These are phyloP conservation scores for Erigeron canadensis DNA, from an alignment of 129 eudicot genomes.

Conservation along the genomic window DNA sequence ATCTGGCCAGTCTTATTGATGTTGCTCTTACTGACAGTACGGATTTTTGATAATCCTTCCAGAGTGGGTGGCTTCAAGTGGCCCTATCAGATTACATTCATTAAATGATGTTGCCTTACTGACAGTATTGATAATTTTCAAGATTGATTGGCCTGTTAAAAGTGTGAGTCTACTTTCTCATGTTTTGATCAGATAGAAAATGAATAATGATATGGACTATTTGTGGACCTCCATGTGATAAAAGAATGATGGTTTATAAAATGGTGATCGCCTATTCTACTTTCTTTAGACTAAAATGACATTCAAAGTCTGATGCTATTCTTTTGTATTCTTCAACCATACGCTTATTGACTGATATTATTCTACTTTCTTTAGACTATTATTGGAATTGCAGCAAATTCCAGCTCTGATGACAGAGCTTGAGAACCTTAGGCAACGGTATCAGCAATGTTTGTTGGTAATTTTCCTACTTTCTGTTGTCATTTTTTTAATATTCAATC, in stretches of 20 bases:
- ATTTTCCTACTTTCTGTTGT: conserved; percentile 7
- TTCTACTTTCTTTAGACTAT: too few relatives aligned
- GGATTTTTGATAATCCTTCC: too few relatives aligned
- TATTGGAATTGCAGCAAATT: conserved; percentile 56
- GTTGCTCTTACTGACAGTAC: too few relatives aligned
- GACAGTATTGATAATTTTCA: too few relatives aligned
- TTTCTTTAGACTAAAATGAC: not conserved
- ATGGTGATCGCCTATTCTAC: conserved; percentile 47
- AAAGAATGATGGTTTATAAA: conserved; percentile 71
- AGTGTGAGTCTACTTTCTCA: not conserved
- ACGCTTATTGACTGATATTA: not conserved
- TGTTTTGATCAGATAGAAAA: conserved; percentile 66
- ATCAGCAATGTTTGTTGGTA: conserved; percentile 79
- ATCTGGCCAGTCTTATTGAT: too few relatives aligned
- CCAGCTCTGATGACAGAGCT: conserved; percentile 68
- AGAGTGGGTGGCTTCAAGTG: too few relatives aligned
- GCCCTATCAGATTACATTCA: too few relatives aligned
- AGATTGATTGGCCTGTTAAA: conserved; percentile 9
- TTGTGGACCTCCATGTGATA: conserved; percentile 64
- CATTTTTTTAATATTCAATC: not conserved
- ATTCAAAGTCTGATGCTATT: not conserved
- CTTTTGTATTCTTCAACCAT: not conserved
- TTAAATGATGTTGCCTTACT: too few relatives aligned
- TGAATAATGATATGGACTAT: conserved; percentile 64
- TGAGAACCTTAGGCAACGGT: conserved; percentile 73